Conservation (phyloP, 2,329 filamentous ascomycete species). For the Tolypocladium endophyticum region DNA sequence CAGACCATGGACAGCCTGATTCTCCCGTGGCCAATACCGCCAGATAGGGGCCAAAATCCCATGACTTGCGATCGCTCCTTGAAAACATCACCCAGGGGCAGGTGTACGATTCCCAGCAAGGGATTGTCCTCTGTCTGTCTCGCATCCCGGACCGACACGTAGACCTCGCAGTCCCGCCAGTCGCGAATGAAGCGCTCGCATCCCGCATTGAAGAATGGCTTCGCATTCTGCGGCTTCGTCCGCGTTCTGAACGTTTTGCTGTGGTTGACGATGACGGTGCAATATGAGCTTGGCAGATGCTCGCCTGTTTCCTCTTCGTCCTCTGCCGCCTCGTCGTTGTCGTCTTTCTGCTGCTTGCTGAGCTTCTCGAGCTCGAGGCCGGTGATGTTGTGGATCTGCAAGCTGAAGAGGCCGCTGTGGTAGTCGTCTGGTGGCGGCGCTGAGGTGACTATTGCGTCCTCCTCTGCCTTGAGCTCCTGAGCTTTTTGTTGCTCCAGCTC, state of each 20-base stretch:
- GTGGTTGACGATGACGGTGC: conserved; percentile 64
- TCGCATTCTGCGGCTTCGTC: conserved; percentile 68
- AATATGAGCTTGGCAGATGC: conserved; percentile 59
- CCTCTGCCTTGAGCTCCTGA: conserved; percentile 51
- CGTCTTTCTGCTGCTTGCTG: conserved; percentile 41
- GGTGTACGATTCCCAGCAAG: conserved; percentile 58
- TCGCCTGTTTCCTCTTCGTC: conserved; percentile 52
- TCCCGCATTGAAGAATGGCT: conserved; percentile 70
- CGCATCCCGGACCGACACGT: conserved; percentile 56
- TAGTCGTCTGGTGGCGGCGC: conserved; percentile 53
- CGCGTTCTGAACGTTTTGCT: conserved; percentile 58
- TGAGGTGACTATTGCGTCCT: conserved; percentile 57
- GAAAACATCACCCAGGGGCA: conserved; percentile 54
- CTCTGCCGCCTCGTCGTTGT: conserved; percentile 34
- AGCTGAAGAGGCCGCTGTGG: conserved; percentile 55
- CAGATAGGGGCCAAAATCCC: conserved; percentile 55
- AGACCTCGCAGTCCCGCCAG: conserved; percentile 56
- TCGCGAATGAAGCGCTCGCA: conserved; percentile 63
- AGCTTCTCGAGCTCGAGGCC: conserved; percentile 52
- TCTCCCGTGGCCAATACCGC: conserved; percentile 63
- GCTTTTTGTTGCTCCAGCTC: conserved; percentile 59
- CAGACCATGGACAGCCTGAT: conserved; percentile 63
- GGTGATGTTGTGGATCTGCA: conserved; percentile 65
- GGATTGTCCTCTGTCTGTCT: conserved; percentile 61
- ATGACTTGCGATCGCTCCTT: conserved; percentile 53